Percentiles rank a stretch among this genome's conserved stretches.
phyloP scores from a whole-genome alignment of 306 rosid species.

The Medicago arabica region DNA sequence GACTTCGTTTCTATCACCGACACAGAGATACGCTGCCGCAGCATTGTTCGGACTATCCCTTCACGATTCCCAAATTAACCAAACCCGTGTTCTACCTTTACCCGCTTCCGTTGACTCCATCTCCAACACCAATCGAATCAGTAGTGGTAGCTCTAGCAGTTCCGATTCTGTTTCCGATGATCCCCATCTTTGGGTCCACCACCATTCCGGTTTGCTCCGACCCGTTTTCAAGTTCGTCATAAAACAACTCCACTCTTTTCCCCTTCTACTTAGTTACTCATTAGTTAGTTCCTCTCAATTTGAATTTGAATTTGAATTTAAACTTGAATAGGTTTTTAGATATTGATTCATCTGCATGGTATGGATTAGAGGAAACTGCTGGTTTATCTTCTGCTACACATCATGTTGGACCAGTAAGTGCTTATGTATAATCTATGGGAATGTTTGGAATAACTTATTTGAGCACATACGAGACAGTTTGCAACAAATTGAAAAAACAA shows the following conservation, averaged over 20 bases:
- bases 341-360: conserved; percentile 80
- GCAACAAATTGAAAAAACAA: too few relatives aligned
- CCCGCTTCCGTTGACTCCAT: conserved; percentile 30
- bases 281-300: neutral
- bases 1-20: conserved; percentile 65
- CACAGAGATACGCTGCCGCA: conserved; percentile 79
- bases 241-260: neutral
- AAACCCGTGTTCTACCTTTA: conserved; percentile 53
- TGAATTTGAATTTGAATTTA: conserved; percentile 6
- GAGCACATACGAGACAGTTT: too few relatives aligned
- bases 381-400: conserved; percentile 62
- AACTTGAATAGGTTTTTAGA: conserved; percentile 62
- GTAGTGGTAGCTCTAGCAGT: conserved; percentile 59
- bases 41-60: conserved; percentile 73
- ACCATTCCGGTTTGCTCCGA: conserved; percentile 62
- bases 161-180: conserved; percentile 65
- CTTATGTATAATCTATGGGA: too few relatives aligned
- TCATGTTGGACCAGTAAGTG: conserved; percentile 89
- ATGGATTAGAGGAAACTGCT: conserved; percentile 87
- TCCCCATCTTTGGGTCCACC: conserved; percentile 80
- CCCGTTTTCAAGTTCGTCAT: conserved; percentile 67
- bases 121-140: conserved; percentile 48
- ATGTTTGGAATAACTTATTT: too few relatives aligned
- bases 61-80: conserved; percentile 74
- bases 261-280: neutral